phyloP scores from a whole-genome alignment of 306 rosid species.

The Cicer chorassanicum region DNA sequence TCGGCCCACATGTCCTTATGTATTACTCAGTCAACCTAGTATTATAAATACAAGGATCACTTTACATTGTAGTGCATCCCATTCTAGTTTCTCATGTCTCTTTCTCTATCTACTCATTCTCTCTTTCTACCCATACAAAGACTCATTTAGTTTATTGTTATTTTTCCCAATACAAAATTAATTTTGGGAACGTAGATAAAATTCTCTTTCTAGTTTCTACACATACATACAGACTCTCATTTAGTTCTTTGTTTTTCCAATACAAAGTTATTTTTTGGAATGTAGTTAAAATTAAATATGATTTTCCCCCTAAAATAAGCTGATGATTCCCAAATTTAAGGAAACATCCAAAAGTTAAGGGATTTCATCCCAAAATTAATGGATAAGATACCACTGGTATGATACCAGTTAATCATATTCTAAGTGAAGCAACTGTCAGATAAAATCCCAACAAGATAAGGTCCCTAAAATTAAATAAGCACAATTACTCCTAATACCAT shows the following conservation, averaged over 20 bases:
- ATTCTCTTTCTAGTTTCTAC: background rate
- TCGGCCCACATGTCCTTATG: no score
- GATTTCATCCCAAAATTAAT: background rate
- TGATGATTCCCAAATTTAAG: background rate
- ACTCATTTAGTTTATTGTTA: background rate
- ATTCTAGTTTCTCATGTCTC: background rate
- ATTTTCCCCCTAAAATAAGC: background rate
- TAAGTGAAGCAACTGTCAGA: background rate
- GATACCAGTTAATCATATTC: background rate
- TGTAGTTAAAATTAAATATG: background rate
- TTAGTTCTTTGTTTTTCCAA: no score
- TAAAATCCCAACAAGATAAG: background rate
- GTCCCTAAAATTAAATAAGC: conserved; percentile 8
- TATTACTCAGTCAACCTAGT: no score
- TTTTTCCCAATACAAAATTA: background rate
- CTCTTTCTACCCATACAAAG: background rate
- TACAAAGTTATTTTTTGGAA: conserved; percentile 5
- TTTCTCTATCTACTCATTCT: background rate
- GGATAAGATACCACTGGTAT: background rate
- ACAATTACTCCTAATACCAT: background rate
- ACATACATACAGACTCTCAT: background rate
- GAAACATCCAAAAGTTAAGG: background rate
- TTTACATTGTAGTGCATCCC: background rate
- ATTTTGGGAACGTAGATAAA: background rate
- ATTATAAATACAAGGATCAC: no score